phyloP scores from a whole-genome alignment of 176 grass and related monocot species.

The Bonia amplexicaulis region DNA sequence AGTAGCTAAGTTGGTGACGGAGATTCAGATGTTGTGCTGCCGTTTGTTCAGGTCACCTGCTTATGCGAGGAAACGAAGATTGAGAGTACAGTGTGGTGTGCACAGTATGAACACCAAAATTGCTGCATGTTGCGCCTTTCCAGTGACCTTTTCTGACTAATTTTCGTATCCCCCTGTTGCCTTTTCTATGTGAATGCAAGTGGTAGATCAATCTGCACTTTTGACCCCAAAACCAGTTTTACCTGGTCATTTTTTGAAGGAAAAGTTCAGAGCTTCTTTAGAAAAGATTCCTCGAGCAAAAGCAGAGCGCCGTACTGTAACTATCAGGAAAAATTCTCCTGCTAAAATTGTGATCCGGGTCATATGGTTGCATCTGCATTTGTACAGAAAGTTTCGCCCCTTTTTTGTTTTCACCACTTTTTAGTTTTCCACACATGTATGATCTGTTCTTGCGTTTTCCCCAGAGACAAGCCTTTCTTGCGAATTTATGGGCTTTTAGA shows the following conservation, averaged over 20 bases:
- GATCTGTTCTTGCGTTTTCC: neutral
- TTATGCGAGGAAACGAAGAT: neutral
- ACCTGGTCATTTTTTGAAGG: constrained; percentile 17
- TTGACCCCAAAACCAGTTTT: constrained; percentile 21
- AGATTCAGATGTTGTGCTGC: neutral
- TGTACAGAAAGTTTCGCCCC: neutral
- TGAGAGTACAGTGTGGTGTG: neutral
- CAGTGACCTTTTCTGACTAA: neutral
- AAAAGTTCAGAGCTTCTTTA: neutral
- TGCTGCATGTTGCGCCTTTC: neutral
- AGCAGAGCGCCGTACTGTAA: neutral
- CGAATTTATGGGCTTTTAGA: neutral
- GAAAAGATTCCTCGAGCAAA: constrained; percentile 14
- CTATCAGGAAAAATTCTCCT: neutral
- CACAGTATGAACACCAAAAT: constrained; percentile 19
- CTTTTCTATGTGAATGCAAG: constrained; percentile 10
- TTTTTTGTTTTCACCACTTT: constrained; percentile 8
- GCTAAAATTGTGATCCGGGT: neutral
- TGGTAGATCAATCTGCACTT: neutral
- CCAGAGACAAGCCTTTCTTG: neutral
- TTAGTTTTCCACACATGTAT: neutral
- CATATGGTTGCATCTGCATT: neutral
- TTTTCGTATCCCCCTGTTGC: neutral
- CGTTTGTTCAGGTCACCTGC: neutral
- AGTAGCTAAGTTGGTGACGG: neutral